Conservation (phyloP, 139 green algal genomes). For the Coelastrella sp. region DNA sequence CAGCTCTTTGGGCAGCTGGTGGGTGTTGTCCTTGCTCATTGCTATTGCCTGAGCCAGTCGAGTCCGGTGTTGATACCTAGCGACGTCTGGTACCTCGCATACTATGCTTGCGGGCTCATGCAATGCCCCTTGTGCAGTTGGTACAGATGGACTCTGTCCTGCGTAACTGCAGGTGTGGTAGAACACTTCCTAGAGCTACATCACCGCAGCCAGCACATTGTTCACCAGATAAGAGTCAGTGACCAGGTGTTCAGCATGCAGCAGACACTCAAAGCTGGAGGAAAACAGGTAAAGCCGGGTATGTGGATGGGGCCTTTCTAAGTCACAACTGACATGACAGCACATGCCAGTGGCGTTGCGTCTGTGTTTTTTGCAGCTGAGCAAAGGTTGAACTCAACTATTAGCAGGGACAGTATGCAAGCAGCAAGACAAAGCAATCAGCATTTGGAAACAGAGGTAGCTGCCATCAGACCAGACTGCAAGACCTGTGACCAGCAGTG, state of each 20-base stretch:
- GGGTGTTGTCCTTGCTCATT: neutral
- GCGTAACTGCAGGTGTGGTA: conserved; percentile 19
- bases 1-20: conserved; percentile 36
- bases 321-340: too few relatives aligned
- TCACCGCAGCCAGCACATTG: conserved; percentile 29
- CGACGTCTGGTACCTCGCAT: too few relatives aligned
- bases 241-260: neutral
- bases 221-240: conserved; percentile 22
- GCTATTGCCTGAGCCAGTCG: neutral
- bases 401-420: too few relatives aligned
- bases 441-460: too few relatives aligned
- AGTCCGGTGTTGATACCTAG: neutral
- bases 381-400: too few relatives aligned
- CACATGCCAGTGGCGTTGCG: too few relatives aligned
- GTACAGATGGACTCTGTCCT: neutral
- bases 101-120: too few relatives aligned
- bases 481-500: neutral
- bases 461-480: neutral
- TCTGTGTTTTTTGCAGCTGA: too few relatives aligned
- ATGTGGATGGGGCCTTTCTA: too few relatives aligned
- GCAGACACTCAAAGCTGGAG: neutral
- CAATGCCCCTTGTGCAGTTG: neutral
- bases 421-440: too few relatives aligned
- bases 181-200: conserved; percentile 29
- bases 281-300: neutral